These are phyloP conservation scores for Pelargonium australe DNA, from an alignment of 441 rosid species.

Conservation along the genomic window DNA sequence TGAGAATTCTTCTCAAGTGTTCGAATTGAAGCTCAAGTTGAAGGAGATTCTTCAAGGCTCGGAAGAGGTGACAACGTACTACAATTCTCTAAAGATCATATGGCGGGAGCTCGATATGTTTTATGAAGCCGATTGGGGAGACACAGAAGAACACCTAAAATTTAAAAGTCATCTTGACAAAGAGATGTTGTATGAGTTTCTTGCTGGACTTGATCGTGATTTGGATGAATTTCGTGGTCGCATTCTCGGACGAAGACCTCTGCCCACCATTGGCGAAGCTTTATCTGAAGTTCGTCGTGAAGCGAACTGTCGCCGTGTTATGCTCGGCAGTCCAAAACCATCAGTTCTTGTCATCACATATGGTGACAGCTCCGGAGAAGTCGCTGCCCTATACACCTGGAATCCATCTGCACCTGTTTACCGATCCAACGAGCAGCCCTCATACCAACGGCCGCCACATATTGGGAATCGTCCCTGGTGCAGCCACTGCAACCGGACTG, in stretches of 20 bases:
- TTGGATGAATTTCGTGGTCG: neutral
- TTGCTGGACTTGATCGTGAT: neutral
- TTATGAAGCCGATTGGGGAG: conserved; percentile 3
- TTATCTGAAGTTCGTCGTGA: neutral
- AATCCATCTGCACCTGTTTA: neutral
- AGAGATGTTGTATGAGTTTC: neutral
- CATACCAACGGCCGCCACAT: neutral
- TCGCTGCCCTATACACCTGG: no score
- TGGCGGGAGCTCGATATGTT: neutral
- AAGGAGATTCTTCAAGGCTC: neutral
- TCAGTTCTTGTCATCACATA: no score
- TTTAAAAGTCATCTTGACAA: neutral
- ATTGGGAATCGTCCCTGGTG: neutral
- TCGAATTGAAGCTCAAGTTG: neutral
- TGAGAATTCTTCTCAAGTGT: neutral
- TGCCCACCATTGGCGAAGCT: neutral
- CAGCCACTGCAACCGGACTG: neutral
- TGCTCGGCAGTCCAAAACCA: no score
- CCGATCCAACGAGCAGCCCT: no score
- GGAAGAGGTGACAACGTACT: neutral
- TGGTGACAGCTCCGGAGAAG: no score
- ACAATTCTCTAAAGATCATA: neutral
- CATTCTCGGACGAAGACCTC: neutral
- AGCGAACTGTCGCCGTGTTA: neutral
- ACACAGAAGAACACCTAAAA: neutral